Evolutionary conservation across 441 rosid genomes (phyloP), one percentile per base, ranked within the genome.

Genomic region (Pelargonium fulgidum): DNA sequence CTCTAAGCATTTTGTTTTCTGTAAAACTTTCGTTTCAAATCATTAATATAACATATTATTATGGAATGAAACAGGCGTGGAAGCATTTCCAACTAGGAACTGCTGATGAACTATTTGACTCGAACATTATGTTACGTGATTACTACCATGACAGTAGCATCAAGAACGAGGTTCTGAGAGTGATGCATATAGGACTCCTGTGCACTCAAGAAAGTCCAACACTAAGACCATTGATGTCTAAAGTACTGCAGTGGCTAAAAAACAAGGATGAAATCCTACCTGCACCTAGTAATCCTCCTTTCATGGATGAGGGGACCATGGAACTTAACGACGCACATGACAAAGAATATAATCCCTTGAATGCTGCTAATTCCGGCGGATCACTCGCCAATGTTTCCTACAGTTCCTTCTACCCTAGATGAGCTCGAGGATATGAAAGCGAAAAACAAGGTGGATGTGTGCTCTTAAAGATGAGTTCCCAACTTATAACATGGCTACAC

Each of bases 231-330:
- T 65, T 92, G 29, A 91, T 89, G 96, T 88, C 89, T 0, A 88
- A 81, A 80, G 88, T 74, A 54, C 80, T 88, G 67, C 86, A 86
- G 74, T 87, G 87, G 96, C 73, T 93, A 74, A 84, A 72, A 65
- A 86, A 89, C 69, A 90, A 84, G 65, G 95, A 82, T 3, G 87
- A 91, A 50, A 71, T 58, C 9, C 86, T 91, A 39, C 95, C 96
- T 20, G 69, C 79, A 52, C 96, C 99, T 5, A 69, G 87, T 3
- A 84, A 78, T 73, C 99, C 99, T 33, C 96, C 99, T 7, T 93
- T 91, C 71, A 82, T 85, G 59, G 99, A 93, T 17, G 96, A 89
- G 76, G 76, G 70, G 77, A 86, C 92, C 16, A 85, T 93, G 99
- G 93, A 93, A 76, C 83, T 93, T 10, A 73, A 82, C 13, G 86